A percentile compares a stretch with the other conserved stretches of the same genome.
Evolutionary conservation across 257 asterid genomes (phyloP).

Genomic region (Petunia axillaris): DNA sequence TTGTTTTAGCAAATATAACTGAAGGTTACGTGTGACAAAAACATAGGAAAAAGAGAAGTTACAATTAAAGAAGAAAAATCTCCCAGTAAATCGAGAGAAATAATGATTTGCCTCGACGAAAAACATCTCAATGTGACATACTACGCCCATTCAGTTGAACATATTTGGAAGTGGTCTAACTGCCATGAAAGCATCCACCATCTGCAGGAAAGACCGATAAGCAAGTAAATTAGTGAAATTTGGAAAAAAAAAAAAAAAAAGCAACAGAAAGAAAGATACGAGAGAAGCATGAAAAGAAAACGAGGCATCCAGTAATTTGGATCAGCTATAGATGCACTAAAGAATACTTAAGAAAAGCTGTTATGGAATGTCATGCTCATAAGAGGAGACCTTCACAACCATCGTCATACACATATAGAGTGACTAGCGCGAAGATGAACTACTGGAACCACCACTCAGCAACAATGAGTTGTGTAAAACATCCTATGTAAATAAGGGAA

Average conservation of each 20-base stretch:
- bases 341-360: not conserved
- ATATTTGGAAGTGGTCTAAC: slow-evolving; percentile 82
- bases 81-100: slow-evolving; percentile 7
- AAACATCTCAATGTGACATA: not conserved
- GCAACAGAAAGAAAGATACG: not conserved
- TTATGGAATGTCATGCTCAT: not conserved
- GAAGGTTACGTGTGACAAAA: not conserved
- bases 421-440: not conserved
- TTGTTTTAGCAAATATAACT: not conserved
- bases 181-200: slow-evolving; percentile 93
- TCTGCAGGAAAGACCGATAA: slow-evolving; percentile 46
- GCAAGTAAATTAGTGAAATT: not conserved
- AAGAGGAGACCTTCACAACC: not conserved
- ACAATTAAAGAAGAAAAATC: not conserved
- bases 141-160: slow-evolving; percentile 51
- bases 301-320: not conserved
- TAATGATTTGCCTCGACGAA: not conserved
- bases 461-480: not conserved
- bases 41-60: not conserved
- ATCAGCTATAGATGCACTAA: not conserved
- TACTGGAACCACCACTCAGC: not conserved
- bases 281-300: not conserved
- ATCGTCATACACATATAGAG: not conserved
- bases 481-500: not conserved
- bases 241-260: not conserved